phyloP scores from a whole-genome alignment of 2,329 filamentous ascomycete species.

The Rutstroemia sp. region DNA sequence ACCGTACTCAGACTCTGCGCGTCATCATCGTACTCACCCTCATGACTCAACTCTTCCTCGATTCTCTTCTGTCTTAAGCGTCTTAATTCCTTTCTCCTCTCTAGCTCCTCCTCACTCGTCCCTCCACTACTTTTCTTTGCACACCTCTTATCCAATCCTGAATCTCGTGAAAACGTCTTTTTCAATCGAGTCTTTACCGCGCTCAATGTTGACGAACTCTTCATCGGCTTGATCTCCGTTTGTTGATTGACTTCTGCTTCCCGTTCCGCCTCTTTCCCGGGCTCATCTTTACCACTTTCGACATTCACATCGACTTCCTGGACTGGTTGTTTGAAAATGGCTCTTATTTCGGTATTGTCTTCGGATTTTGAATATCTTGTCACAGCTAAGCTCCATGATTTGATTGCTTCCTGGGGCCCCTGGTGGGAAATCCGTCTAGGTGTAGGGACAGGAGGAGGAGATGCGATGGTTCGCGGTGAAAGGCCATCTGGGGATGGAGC shows the following conservation, averaged over 20 bases:
- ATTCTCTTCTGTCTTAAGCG: slow-evolving; percentile 49
- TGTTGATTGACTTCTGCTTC: slow-evolving; percentile 35
- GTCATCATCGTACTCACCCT: slow-evolving; percentile 34
- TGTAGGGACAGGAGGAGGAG: slow-evolving; percentile 3
- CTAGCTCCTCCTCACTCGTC: slow-evolving; percentile 44
- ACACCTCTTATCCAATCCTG: slow-evolving; percentile 31
- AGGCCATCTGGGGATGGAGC: slow-evolving; percentile 27
- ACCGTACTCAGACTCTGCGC: slow-evolving; percentile 24
- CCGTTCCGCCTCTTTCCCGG: slow-evolving; percentile 14
- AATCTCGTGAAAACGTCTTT: slow-evolving; percentile 39
- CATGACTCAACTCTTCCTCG: slow-evolving; percentile 47
- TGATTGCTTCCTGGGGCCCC: slow-evolving; percentile 9
- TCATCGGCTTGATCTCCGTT: slow-evolving; percentile 32
- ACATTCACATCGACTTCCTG: slow-evolving; percentile 19
- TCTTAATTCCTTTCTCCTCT: slow-evolving; percentile 48
- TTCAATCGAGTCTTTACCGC: slow-evolving; percentile 34
- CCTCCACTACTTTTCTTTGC: slow-evolving; percentile 36
- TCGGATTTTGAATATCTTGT: slow-evolving; percentile 6
- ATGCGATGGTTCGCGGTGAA: slow-evolving; percentile 18
- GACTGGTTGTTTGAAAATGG: slow-evolving; percentile 23
- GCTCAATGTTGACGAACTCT: slow-evolving; percentile 35
- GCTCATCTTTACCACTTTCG: slow-evolving; percentile 33
- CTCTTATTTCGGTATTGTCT: slow-evolving; percentile 19
- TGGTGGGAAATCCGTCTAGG: slow-evolving; percentile 8
- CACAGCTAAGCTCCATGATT: slow-evolving; percentile 17